Percentiles rank a stretch among this genome's conserved stretches.
Conservation (phyloP, 148 eudicot species). For the Simmondsia chinensis region DNA sequence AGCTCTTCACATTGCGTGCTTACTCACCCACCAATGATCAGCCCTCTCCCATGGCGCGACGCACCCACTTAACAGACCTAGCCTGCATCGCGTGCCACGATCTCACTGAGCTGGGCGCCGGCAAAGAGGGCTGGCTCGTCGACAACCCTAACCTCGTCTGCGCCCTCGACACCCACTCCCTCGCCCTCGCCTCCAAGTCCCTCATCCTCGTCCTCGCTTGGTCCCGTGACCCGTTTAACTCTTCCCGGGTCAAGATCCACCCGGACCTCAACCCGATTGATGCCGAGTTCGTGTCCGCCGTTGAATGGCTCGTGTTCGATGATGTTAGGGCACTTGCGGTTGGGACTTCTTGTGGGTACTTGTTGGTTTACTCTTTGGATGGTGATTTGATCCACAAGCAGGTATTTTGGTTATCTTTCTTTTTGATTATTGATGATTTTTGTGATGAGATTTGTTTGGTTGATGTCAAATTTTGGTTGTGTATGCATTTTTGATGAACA, state of each 20-base stretch:
- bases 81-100: constrained; percentile 59
- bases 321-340: constrained; percentile 63
- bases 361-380: constrained; percentile 58
- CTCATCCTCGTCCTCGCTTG: constrained; percentile 48
- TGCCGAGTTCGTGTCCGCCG: constrained; percentile 59
- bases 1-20: neutral
- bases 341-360: constrained; percentile 77
- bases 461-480: neutral
- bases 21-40: constrained; percentile 8
- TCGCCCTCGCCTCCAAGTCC: constrained; percentile 66
- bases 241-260: constrained; percentile 50
- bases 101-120: constrained; percentile 67
- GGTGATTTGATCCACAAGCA: constrained; percentile 81
- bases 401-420: constrained; percentile 18
- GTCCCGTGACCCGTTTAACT: constrained; percentile 24
- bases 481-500: neutral
- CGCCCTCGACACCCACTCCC: constrained; percentile 65
- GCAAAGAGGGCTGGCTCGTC: constrained; percentile 72
- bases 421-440: neutral
- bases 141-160: constrained; percentile 43
- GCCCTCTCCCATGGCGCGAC: constrained; percentile 38
- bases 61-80: constrained; percentile 47
- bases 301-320: constrained; percentile 88
- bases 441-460: neutral
- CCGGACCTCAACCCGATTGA: constrained; percentile 74